phyloP scores from a whole-genome alignment of 768 basidiomycete genomes.

The Trametes gibbosa region DNA sequence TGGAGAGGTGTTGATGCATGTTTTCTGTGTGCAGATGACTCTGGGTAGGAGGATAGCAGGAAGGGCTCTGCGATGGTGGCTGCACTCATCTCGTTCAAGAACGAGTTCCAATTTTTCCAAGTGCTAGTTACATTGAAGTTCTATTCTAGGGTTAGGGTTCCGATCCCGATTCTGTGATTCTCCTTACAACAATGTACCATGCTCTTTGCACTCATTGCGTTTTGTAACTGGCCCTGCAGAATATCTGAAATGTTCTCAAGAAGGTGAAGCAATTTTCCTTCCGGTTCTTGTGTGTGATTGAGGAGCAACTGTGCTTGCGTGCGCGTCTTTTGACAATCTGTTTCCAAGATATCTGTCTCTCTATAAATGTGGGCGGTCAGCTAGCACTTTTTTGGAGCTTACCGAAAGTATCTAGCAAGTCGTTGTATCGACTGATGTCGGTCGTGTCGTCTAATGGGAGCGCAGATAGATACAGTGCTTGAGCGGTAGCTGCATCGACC shows the following conservation, averaged over 20 bases:
- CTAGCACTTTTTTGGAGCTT: not conserved
- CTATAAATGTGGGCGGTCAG: not conserved
- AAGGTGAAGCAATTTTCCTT: not conserved
- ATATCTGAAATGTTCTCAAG: not conserved
- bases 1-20: conserved; percentile 5
- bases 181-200: conserved; percentile 14
- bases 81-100: conserved; percentile 28
- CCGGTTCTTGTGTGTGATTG: not conserved
- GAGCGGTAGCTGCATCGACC: not conserved
- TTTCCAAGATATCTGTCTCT: conserved; percentile 1
- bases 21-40: conserved; percentile 16
- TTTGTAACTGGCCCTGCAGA: not conserved
- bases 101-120: conserved; percentile 13
- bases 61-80: conserved; percentile 39
- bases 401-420: conserved; percentile 13
- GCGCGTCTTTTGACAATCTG: not conserved
- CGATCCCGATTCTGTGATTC: conserved; percentile 10
- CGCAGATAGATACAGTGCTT: not conserved
- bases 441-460: conserved; percentile 8
- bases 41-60: conserved; percentile 38
- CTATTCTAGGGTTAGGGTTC: conserved; percentile 18
- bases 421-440: conserved; percentile 9
- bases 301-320: not conserved
- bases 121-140: not conserved
- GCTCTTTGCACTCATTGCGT: not conserved